Base-by-base conservation (phyloP, 1,284 basidiomycete species). In the Leccinum ambiguum region DNA sequence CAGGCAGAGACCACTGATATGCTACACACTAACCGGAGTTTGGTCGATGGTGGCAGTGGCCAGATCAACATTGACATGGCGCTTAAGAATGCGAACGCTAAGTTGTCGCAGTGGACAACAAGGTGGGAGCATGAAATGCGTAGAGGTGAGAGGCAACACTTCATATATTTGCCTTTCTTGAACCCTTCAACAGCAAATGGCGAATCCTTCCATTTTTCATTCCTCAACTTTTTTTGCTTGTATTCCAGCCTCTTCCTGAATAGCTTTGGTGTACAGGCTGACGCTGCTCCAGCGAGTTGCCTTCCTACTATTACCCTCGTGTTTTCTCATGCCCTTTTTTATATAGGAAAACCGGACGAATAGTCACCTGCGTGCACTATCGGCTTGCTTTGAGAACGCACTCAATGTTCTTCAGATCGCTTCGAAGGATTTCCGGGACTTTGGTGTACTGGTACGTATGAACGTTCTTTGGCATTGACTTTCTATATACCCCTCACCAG, bases 231-330 rank as follows among this genome's bases (percentile, higher is more conserved):
- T 71, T 93, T 93, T 81, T 84, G 89, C 62, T 79, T 91, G 23
- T 86, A 93, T 73, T 88, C 91, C 59, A 82, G 88, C 65, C 79
- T 93, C 57, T 93, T 93, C 78, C 78, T 93, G 70, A 93, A 93
- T 75, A 91, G 88, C 67, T 90, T 92, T 74, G 91, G 89, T 30
- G 84, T 93, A 59, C 86, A 89, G 70, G 81, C 83, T 26, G 83
- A 85, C 33, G 82, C 87, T 73, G 75, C 79, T 63, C 82, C 85
- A 66, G 88, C 85, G 70, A 71, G 85, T 75, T 54, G 62, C 65
- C 53, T 23, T 62, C 26, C 59, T 39, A 2, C 23, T 13, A 13
- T 30, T 50, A 23, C 63, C 60, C 48, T 16, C 53, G 8, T 13
- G n/a, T 23, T 58, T 70, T 59, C 50, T 62, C 64, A 9, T 67